Evolutionary conservation across 2,329 filamentous ascomycete genomes (phyloP).

Genomic region (Xylaria polymorpha): DNA sequence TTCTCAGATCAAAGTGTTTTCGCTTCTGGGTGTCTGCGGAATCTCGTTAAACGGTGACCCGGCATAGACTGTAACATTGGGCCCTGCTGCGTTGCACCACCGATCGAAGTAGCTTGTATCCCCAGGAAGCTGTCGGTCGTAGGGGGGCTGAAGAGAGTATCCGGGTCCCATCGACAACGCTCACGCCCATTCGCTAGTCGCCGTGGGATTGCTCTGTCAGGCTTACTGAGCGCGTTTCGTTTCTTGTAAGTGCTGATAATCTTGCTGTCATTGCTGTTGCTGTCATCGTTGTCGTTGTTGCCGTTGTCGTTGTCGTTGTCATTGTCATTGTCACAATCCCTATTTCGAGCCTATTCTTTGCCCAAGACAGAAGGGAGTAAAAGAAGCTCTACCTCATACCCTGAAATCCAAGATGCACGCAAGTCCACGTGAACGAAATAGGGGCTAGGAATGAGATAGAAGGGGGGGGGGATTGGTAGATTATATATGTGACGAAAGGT

Average conservation of each 20-base stretch:
- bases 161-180: slow-evolving; percentile 36
- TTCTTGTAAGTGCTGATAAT: slow-evolving; percentile 43
- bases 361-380: slow-evolving; percentile 1
- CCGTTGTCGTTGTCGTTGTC: not conserved
- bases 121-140: slow-evolving; percentile 20
- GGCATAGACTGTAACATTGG: slow-evolving; percentile 35
- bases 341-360: slow-evolving; percentile 11
- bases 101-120: slow-evolving; percentile 36
- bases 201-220: slow-evolving; percentile 29
- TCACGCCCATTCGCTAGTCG: slow-evolving; percentile 35
- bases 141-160: slow-evolving; percentile 34
- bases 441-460: slow-evolving; percentile 10
- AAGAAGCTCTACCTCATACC: slow-evolving; percentile 1
- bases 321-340: slow-evolving; percentile 12
- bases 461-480: slow-evolving; percentile 5
- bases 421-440: slow-evolving; percentile 12
- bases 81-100: slow-evolving; percentile 29
- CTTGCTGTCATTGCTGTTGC: slow-evolving; percentile 7
- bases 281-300: not conserved
- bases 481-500: slow-evolving; percentile 32
- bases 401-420: slow-evolving; percentile 19
- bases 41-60: slow-evolving; percentile 24
- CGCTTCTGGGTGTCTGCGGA: slow-evolving; percentile 20
- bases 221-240: slow-evolving; percentile 19
- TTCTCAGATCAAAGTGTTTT: slow-evolving; percentile 13